Conservation (phyloP, 208 protist genomes). For the Trichomonas gallinae region DNA sequence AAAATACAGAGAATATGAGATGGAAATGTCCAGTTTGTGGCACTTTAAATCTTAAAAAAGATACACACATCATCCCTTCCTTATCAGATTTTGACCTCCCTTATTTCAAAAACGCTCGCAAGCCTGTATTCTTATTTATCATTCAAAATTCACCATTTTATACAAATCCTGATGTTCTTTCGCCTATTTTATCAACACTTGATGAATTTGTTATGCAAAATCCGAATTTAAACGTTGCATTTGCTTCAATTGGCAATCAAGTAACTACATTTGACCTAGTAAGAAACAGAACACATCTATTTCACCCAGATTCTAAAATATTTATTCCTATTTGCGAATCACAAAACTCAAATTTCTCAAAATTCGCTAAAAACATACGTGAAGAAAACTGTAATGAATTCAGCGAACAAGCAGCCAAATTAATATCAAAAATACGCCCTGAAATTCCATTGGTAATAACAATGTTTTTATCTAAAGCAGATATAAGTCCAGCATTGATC, state of each 20-base stretch:
- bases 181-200: not conserved
- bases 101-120: not conserved
- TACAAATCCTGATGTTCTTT: not conserved
- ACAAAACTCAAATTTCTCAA: not conserved
- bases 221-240: not conserved
- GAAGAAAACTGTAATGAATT: not conserved
- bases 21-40: not conserved
- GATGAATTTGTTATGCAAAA: not conserved
- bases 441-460: not conserved
- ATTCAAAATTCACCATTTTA: not conserved
- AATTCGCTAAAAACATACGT: not conserved
- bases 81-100: not conserved
- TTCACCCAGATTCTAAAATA: not conserved
- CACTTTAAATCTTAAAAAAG: not conserved
- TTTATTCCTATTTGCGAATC: not conserved
- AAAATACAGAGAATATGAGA: too few relatives aligned
- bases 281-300: not conserved
- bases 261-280: not conserved
- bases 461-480: not conserved
- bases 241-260: not conserved
- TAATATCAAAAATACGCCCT: not conserved
- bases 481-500: not conserved
- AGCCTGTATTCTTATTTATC: not conserved
- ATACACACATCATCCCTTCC: not conserved
- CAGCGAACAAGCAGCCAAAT: not conserved